phyloP scores from a whole-genome alignment of 2,329 filamentous ascomycete species.

The Botryotinia calthae region DNA sequence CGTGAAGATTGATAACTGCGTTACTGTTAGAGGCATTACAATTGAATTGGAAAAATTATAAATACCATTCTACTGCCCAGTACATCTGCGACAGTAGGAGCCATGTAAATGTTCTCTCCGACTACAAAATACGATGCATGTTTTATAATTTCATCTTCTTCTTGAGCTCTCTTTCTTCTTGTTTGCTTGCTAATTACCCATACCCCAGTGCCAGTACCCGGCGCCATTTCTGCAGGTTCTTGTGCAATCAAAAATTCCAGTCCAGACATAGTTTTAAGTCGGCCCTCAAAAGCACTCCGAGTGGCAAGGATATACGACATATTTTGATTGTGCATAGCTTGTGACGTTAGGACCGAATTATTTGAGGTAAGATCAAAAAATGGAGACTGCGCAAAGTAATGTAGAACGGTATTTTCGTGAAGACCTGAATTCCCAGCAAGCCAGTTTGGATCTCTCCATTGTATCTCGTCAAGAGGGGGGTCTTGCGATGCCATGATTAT shows the following conservation, averaged over 20 bases:
- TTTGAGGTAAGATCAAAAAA: constrained; percentile 68
- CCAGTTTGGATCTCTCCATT: constrained; percentile 57
- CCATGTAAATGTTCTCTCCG: constrained; percentile 66
- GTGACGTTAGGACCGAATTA: constrained; percentile 61
- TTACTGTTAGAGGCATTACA: neutral
- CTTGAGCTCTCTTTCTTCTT: constrained; percentile 54
- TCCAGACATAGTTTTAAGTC: constrained; percentile 62
- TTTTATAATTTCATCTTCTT: constrained; percentile 60
- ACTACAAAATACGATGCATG: constrained; percentile 63
- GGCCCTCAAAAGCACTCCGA: constrained; percentile 61
- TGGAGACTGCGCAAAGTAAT: constrained; percentile 65
- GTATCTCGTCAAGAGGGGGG: constrained; percentile 62
- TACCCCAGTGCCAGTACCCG: constrained; percentile 60
- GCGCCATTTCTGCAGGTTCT: constrained; percentile 61
- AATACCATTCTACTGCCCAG: constrained; percentile 56
- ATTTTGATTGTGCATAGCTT: constrained; percentile 59
- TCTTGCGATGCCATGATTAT: constrained; percentile 48
- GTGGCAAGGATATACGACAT: constrained; percentile 58
- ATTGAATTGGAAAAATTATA: neutral
- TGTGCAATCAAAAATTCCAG: constrained; percentile 66
- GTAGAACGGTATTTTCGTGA: constrained; percentile 60
- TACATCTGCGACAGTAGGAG: constrained; percentile 59
- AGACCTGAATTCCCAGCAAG: constrained; percentile 55
- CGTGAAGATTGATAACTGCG: constrained; percentile 22
- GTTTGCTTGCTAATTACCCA: constrained; percentile 71